A percentile compares a stretch with the other conserved stretches of the same genome.
phyloP scores from a whole-genome alignment of 306 rosid genomes.

The Sphenostylis stenocarpa region DNA sequence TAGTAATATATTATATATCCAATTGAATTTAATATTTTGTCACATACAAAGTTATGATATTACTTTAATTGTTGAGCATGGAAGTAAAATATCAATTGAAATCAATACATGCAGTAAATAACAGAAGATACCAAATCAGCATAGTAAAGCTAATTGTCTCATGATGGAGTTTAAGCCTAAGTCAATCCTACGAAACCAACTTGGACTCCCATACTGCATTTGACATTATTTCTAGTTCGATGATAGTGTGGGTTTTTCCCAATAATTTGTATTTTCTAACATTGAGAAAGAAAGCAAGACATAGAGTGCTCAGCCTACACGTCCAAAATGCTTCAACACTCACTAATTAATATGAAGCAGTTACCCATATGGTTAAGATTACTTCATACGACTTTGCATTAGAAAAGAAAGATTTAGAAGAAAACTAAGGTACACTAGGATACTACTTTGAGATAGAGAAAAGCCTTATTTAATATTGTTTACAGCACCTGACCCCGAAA shows the following conservation, averaged over 20 bases:
- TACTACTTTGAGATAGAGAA: neutral
- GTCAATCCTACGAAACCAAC: too few relatives aligned
- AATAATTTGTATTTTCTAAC: neutral
- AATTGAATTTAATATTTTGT: neutral
- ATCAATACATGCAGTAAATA: neutral
- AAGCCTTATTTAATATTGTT: neutral
- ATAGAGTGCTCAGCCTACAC: neutral
- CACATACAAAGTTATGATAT: neutral
- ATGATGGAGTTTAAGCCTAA: too few relatives aligned
- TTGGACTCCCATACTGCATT: too few relatives aligned
- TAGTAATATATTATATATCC: neutral
- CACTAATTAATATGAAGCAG: neutral
- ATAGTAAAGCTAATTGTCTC: neutral
- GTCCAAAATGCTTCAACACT: neutral
- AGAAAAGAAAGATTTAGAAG: neutral
- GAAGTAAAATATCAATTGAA: neutral
- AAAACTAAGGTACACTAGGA: neutral
- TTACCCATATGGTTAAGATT: neutral
- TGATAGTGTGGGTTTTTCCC: too few relatives aligned
- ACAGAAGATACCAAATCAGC: neutral
- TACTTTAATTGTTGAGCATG: neutral
- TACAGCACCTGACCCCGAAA: conserved; percentile 31
- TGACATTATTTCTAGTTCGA: too few relatives aligned
- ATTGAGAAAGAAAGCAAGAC: neutral
- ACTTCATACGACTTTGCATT: neutral